These are phyloP conservation scores for Vaccinium myrtillus DNA, from an alignment of 148 eudicot species.

Conservation along the genomic window DNA sequence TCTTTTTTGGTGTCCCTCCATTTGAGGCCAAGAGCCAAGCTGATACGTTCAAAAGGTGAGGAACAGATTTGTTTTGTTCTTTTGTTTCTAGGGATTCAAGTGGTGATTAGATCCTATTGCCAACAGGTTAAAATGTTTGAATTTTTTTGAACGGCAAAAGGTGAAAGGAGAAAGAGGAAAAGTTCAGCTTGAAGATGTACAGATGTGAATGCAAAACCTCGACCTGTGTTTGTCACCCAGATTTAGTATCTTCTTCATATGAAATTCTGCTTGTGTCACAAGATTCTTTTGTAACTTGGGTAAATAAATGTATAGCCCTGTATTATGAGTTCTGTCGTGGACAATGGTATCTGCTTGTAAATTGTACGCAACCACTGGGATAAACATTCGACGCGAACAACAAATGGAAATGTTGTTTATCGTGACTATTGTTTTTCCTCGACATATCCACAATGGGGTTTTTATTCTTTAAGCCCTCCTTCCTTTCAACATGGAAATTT, in stretches of 20 bases:
- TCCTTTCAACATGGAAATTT: not conserved
- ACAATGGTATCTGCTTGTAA: not conserved
- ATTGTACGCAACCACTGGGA: not conserved
- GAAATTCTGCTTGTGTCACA: not conserved
- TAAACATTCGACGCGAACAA: not conserved
- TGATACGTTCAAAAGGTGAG: constrained; percentile 72
- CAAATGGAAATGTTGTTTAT: not conserved
- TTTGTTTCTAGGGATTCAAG: not conserved
- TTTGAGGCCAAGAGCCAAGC: constrained; percentile 79
- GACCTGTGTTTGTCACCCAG: not conserved
- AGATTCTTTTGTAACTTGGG: not conserved
- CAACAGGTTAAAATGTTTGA: not conserved
- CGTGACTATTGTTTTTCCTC: not conserved
- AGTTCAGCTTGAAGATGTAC: not conserved
- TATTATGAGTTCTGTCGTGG: not conserved
- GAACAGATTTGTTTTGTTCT: not conserved
- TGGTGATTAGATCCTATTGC: not conserved
- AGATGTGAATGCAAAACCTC: not conserved
- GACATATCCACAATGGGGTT: not conserved
- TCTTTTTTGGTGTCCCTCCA: constrained; percentile 87
- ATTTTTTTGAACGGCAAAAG: no score
- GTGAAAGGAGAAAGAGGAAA: not conserved
- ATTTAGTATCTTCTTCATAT: not conserved
- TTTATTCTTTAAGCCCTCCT: not conserved
- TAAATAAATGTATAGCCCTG: not conserved